phyloP scores from a whole-genome alignment of 345 rosid genomes.

The Fremontodendron californicum region DNA sequence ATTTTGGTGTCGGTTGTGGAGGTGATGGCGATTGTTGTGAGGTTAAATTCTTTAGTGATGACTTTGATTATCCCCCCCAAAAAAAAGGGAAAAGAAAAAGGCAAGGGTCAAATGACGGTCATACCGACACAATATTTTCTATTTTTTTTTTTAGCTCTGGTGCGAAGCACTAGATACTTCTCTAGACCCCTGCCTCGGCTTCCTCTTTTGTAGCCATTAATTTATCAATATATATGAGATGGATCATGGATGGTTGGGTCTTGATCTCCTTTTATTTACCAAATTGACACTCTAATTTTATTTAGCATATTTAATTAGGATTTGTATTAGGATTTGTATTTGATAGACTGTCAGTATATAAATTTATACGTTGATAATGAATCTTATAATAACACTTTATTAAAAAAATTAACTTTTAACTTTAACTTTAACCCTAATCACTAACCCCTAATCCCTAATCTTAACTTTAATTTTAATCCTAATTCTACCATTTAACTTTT shows the following conservation, averaged over 20 bases:
- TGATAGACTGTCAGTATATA: too few relatives aligned
- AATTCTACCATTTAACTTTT: too few relatives aligned
- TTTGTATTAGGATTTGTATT: too few relatives aligned
- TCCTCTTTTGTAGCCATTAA: not conserved
- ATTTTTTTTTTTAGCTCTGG: not conserved
- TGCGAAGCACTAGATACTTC: not conserved
- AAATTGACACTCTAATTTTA: conserved; percentile 15
- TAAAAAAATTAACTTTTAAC: too few relatives aligned
- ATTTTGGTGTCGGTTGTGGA: conserved; percentile 25
- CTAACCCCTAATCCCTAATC: too few relatives aligned
- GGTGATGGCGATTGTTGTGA: not conserved
- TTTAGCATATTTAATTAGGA: too few relatives aligned
- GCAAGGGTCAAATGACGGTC: conserved; percentile 21
- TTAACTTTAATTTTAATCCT: too few relatives aligned
- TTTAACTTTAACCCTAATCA: too few relatives aligned
- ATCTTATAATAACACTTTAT: too few relatives aligned
- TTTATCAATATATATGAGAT: not conserved
- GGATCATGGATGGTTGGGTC: not conserved
- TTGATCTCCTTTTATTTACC: conserved; percentile 26
- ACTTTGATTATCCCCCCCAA: not conserved
- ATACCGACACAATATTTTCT: conserved; percentile 24
- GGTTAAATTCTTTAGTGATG: not conserved
- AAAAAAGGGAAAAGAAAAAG: not conserved
- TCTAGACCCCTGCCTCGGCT: conserved; percentile 5
- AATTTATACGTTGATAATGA: too few relatives aligned